Conservation (phyloP, 1,139 yeast species). For the Scheffersomyces stambukii region DNA sequence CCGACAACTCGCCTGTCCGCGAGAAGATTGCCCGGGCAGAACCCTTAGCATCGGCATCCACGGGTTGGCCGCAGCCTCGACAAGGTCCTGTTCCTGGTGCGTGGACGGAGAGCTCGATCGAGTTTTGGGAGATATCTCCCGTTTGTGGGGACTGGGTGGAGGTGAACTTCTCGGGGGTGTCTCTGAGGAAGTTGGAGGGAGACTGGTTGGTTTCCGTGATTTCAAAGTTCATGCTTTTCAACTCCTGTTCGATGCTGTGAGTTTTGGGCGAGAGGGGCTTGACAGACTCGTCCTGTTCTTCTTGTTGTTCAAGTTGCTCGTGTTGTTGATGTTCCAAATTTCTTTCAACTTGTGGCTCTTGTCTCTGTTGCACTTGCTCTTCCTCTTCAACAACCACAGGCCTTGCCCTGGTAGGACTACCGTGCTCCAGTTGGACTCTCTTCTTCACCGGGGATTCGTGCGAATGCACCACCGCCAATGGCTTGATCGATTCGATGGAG, state of each 20-base stretch:
- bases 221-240: slow-evolving; percentile 22
- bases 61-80: slow-evolving; percentile 52
- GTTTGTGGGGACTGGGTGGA: slow-evolving; percentile 1
- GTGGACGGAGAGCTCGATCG: not conserved
- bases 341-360: slow-evolving; percentile 1
- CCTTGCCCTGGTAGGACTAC: not conserved
- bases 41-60: slow-evolving; percentile 48
- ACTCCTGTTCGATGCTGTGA: slow-evolving; percentile 28
- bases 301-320: not conserved
- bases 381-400: not conserved
- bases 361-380: not conserved
- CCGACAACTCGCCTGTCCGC: slow-evolving; percentile 74
- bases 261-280: slow-evolving; percentile 31
- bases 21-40: slow-evolving; percentile 55
- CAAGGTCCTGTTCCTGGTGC: slow-evolving; percentile 74
- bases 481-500: slow-evolving; percentile 21
- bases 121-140: not conserved
- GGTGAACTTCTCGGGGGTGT: no score
- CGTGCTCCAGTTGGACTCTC: not conserved
- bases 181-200: slow-evolving; percentile 9
- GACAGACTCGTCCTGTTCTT: slow-evolving; percentile 3
- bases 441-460: slow-evolving; percentile 6
- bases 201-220: slow-evolving; percentile 11
- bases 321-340: slow-evolving; percentile 1
- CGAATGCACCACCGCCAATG: slow-evolving; percentile 23